Evolutionary conservation across 257 asterid species (phyloP).

Genomic region (Verbascum thapsus): DNA sequence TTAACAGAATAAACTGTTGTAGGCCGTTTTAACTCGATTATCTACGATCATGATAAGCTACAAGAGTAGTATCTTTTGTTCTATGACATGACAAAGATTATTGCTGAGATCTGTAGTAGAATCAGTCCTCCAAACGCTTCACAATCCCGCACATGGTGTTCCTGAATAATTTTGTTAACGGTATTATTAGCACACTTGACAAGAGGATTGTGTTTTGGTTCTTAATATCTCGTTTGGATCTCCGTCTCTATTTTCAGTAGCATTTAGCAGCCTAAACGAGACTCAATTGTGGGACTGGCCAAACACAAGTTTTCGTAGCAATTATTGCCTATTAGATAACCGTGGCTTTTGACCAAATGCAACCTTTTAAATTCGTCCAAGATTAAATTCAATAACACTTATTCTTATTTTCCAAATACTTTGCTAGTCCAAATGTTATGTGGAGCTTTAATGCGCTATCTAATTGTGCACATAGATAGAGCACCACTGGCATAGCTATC

Average conservation of each 20-base stretch:
- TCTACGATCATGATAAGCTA: constrained; percentile 2
- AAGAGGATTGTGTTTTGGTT: background rate
- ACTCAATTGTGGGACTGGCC: too few species aligned
- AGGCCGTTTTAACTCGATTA: background rate
- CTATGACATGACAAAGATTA: background rate
- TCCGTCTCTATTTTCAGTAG: background rate
- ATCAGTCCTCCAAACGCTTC: too few species aligned
- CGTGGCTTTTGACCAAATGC: background rate
- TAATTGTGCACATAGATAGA: too few species aligned
- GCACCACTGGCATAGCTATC: background rate
- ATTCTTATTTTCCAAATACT: background rate
- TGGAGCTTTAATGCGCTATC: too few species aligned
- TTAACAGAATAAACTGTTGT: constrained; percentile 2
- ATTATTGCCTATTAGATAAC: too few species aligned
- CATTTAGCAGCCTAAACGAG: background rate
- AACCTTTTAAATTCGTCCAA: background rate
- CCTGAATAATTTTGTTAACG: background rate
- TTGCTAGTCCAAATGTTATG: background rate
- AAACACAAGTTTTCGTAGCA: too few species aligned
- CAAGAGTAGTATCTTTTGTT: background rate
- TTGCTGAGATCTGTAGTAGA: background rate
- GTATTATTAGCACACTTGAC: background rate
- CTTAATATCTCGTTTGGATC: background rate
- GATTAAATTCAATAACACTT: background rate
- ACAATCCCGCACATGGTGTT: background rate